phyloP scores from a whole-genome alignment of 805 yeast species.

The Starmerella davenportii region DNA sequence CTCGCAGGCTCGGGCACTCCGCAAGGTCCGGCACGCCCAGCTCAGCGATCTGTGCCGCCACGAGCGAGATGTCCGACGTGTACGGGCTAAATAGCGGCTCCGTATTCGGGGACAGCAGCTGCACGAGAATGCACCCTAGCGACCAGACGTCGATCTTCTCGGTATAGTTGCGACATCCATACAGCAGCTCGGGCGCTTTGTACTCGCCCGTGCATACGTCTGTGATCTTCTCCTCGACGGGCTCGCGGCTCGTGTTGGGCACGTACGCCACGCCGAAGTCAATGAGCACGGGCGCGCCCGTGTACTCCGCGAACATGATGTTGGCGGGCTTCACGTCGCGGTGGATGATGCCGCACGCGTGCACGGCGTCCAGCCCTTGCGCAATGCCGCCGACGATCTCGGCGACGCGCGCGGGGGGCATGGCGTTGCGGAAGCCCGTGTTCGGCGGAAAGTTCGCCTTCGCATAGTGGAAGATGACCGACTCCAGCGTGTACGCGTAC shows the following conservation, averaged over 20 bases:
- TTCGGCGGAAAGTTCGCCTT: constrained; percentile 22
- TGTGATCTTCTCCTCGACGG: constrained; percentile 24
- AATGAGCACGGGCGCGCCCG: constrained; percentile 25
- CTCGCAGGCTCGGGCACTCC: constrained; percentile 14
- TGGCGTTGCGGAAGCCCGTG: constrained; percentile 22
- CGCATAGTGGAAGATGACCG: constrained; percentile 23
- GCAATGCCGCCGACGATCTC: constrained; percentile 13
- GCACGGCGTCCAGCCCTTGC: constrained; percentile 15
- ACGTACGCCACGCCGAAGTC: constrained; percentile 55
- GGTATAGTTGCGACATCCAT: constrained; percentile 39
- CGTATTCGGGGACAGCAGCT: constrained; percentile 29
- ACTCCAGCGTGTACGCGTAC: constrained; percentile 24
- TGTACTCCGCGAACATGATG: constrained; percentile 35
- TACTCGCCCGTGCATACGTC: constrained; percentile 49
- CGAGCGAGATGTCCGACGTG: constrained; percentile 39
- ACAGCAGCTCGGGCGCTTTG: constrained; percentile 57
- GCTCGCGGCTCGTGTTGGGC: constrained; percentile 10
- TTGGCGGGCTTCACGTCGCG: constrained; percentile 53
- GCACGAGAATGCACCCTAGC: constrained; percentile 42
- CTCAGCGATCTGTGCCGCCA: constrained; percentile 34
- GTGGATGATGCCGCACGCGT: constrained; percentile 21
- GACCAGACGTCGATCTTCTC: constrained; percentile 55
- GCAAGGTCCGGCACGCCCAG: constrained; percentile 38
- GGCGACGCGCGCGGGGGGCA: constrained; percentile 24
- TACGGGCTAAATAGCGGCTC: constrained; percentile 26